Percentiles rank a stretch among this genome's conserved stretches.
These are phyloP conservation scores for Hygrocybe coccinea DNA, from an alignment of 768 basidiomycete species.

Conservation along the genomic window DNA sequence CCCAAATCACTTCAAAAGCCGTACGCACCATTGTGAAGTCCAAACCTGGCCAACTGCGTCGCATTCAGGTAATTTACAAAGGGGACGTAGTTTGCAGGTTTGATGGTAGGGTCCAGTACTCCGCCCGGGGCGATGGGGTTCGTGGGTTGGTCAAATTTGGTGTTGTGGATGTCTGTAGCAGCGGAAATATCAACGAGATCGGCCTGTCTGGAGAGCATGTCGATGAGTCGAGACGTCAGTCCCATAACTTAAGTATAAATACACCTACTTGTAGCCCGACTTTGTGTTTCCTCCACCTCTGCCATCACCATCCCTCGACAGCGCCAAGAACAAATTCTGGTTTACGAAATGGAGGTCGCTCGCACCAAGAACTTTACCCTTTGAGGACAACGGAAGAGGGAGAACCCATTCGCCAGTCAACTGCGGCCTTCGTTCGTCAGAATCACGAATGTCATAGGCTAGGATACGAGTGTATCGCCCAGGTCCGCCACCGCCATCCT, in stretches of 20 bases:
- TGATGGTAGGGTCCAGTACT: constrained; percentile 41
- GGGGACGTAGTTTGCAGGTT: constrained; percentile 48
- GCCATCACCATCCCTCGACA: constrained; percentile 59
- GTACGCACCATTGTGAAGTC: constrained; percentile 53
- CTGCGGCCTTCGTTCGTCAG: constrained; percentile 25
- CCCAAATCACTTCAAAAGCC: no score
- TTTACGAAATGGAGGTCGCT: constrained; percentile 59
- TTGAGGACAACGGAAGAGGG: constrained; percentile 48
- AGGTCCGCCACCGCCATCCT: constrained; percentile 56
- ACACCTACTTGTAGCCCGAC: constrained; percentile 48
- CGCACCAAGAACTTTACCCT: constrained; percentile 45
- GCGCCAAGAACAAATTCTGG: constrained; percentile 50
- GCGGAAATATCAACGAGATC: constrained; percentile 53
- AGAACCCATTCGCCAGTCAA: constrained; percentile 58
- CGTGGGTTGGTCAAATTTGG: constrained; percentile 48
- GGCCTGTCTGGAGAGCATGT: constrained; percentile 40
- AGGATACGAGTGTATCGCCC: constrained; percentile 52
- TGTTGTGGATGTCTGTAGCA: constrained; percentile 59
- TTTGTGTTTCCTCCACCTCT: constrained; percentile 47
- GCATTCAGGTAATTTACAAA: constrained; percentile 55
- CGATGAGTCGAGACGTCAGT: no score
- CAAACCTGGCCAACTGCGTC: constrained; percentile 53
- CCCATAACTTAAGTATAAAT: no score
- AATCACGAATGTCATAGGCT: constrained; percentile 46
- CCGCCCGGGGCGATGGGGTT: constrained; percentile 51